Percentiles rank a stretch among this genome's conserved stretches.
These are phyloP conservation scores for Dryas octopetala DNA, from an alignment of 306 rosid species.

Conservation along the genomic window DNA sequence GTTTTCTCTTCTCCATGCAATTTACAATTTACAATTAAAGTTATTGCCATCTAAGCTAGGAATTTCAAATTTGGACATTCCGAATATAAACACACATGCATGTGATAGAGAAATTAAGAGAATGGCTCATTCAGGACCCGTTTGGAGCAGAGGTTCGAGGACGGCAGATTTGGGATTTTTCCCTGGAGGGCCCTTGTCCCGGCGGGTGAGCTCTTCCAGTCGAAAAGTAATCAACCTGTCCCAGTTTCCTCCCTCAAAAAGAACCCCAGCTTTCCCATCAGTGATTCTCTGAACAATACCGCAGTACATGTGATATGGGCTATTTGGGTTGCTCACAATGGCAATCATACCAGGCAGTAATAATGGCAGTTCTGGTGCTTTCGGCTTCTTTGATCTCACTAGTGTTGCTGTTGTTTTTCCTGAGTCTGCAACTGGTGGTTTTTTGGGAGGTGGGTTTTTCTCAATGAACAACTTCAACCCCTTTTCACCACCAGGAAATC, in stretches of 20 bases:
- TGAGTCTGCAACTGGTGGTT: conserved; percentile 27
- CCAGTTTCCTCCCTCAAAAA: conserved; percentile 78
- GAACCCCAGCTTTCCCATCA: conserved; percentile 72
- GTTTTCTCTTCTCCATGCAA: conserved; percentile 6
- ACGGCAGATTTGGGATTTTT: conserved; percentile 72
- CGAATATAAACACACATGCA: conserved; percentile 23
- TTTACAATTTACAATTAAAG: neutral
- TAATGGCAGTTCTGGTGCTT: conserved; percentile 67
- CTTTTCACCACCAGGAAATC: conserved; percentile 93
- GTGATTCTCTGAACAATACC: conserved; percentile 77
- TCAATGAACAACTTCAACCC: conserved; percentile 69
- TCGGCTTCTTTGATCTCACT: conserved; percentile 40
- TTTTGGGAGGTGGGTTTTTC: conserved; percentile 74
- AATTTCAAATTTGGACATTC: conserved; percentile 20
- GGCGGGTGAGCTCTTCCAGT: conserved; percentile 76
- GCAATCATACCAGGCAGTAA: conserved; percentile 57
- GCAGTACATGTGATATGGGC: conserved; percentile 72
- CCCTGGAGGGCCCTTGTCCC: conserved; percentile 94
- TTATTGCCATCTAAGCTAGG: conserved; percentile 2
- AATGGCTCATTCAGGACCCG: conserved; percentile 35
- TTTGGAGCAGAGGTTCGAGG: conserved; percentile 68
- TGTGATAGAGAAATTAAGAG: conserved; percentile 16
- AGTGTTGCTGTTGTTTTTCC: conserved; percentile 9
- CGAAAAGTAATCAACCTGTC: conserved; percentile 71
- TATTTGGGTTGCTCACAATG: conserved; percentile 39